Evolutionary conservation across 2,329 filamentous ascomycete species (phyloP).

Genomic region (Fusarium scirpi): DNA sequence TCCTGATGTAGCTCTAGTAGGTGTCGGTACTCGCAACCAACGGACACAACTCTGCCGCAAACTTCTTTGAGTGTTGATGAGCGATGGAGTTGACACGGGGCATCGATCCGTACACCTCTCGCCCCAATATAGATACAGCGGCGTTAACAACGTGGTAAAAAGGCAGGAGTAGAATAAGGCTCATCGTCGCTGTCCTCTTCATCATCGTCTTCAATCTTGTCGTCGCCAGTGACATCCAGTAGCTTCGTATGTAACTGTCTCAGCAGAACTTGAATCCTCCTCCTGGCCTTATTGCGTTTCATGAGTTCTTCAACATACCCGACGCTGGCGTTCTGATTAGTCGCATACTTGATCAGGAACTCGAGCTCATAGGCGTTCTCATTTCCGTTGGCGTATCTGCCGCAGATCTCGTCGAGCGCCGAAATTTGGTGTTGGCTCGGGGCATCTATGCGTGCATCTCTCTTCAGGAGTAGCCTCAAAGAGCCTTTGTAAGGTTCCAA

Average conservation of each 20-base stretch:
- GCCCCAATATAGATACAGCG: no score
- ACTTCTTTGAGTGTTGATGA: not conserved
- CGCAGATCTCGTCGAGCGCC: not conserved
- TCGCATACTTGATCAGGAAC: constrained; percentile 13
- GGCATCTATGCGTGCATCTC: constrained; percentile 4
- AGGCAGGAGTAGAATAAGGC: no score
- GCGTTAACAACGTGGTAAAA: no score
- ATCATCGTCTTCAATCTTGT: not conserved
- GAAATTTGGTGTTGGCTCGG: not conserved
- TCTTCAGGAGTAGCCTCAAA: constrained; percentile 2
- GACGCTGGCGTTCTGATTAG: not conserved
- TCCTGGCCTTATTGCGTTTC: not conserved
- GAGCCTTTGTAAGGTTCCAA: not conserved
- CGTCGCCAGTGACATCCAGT: not conserved
- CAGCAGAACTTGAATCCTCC: not conserved
- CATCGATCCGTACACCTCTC: not conserved
- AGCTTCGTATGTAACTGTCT: not conserved
- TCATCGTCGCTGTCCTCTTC: no score
- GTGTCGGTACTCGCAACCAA: no score
- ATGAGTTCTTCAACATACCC: not conserved
- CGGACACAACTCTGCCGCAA: not conserved
- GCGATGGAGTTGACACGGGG: not conserved
- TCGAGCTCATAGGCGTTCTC: not conserved
- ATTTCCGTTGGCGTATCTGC: not conserved
- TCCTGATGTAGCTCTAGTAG: no score